Percentiles rank a stretch among this genome's conserved stretches.
Evolutionary conservation across 208 protist species (phyloP).

Genomic region (Leishmania turanica): DNA sequence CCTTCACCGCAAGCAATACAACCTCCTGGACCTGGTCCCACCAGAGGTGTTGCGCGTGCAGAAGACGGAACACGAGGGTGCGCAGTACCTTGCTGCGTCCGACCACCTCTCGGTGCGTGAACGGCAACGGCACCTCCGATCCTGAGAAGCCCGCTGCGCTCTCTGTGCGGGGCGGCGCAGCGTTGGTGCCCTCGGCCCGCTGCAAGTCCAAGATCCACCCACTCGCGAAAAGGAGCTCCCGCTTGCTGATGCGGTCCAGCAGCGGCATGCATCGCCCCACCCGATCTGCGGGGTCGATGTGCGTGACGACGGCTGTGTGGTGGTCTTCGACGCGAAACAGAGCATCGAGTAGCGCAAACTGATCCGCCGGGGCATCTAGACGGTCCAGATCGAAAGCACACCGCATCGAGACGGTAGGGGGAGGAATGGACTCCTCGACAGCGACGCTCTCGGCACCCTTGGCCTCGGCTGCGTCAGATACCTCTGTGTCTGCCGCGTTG

Average conservation of each 20-base stretch:
- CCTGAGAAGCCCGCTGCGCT: background rate
- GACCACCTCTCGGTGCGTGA: slow-evolving; percentile 38
- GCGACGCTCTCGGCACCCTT: background rate
- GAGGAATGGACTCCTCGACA: background rate
- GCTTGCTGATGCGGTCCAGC: slow-evolving; percentile 39
- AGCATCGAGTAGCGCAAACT: slow-evolving; percentile 12
- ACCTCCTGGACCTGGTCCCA: slow-evolving; percentile 45
- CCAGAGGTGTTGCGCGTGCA: slow-evolving; percentile 32
- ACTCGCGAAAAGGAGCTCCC: slow-evolving; percentile 36
- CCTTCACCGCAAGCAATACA: slow-evolving; percentile 19
- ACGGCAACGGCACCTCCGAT: background rate
- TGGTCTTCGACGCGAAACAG: slow-evolving; percentile 51
- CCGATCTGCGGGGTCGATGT: slow-evolving; percentile 38
- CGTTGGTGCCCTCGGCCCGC: background rate
- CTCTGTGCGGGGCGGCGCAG: background rate
- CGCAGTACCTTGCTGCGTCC: slow-evolving; percentile 49
- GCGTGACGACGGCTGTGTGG: slow-evolving; percentile 39
- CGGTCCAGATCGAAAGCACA: slow-evolving; percentile 8
- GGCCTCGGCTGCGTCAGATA: background rate
- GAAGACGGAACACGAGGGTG: slow-evolving; percentile 33
- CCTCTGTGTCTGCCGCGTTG: background rate
- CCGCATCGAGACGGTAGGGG: slow-evolving; percentile 30
- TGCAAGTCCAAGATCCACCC: slow-evolving; percentile 46
- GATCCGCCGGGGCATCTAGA: background rate
- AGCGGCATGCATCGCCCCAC: slow-evolving; percentile 42